Evolutionary conservation across 1,284 basidiomycete genomes (phyloP).

Genomic region (Leccinum pallidistipes): DNA sequence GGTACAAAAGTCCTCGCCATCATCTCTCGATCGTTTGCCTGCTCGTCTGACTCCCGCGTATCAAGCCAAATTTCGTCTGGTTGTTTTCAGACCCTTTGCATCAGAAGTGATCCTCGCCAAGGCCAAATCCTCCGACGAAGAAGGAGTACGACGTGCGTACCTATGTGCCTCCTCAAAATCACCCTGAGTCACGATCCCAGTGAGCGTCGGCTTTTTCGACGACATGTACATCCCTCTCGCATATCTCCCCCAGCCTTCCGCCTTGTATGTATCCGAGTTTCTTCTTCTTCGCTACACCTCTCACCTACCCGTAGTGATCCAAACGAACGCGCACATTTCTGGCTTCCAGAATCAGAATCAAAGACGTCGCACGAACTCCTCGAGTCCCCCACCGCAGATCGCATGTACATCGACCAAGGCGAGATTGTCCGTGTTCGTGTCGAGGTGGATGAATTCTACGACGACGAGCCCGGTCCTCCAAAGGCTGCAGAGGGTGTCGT

Average conservation of each 20-base stretch:
- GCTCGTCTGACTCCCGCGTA: conserved; percentile 3
- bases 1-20: conserved; percentile 80
- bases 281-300: not conserved
- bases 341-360: conserved; percentile 65
- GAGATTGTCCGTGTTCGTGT: conserved; percentile 89
- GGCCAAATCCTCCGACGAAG: conserved; percentile 81
- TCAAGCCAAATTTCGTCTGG: conserved; percentile 84
- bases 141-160: conserved; percentile 76
- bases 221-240: conserved; percentile 81
- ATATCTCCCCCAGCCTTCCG: conserved; percentile 75
- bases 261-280: conserved; percentile 56
- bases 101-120: conserved; percentile 90
- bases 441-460: conserved; percentile 87
- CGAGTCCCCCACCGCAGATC: conserved; percentile 63
- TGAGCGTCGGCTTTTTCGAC: conserved; percentile 92
- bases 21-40: not conserved
- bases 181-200: conserved; percentile 40
- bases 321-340: conserved; percentile 81
- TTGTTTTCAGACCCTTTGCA: conserved; percentile 89
- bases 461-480: conserved; percentile 87
- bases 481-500: conserved; percentile 70
- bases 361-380: conserved; percentile 63
- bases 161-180: not conserved
- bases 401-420: conserved; percentile 85
- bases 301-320: conserved; percentile 56